Evolutionary conservation across 2,329 filamentous ascomycete genomes (phyloP), one percentile per base, ranked within the genome.

Genomic region (Fusarium temperatum): DNA sequence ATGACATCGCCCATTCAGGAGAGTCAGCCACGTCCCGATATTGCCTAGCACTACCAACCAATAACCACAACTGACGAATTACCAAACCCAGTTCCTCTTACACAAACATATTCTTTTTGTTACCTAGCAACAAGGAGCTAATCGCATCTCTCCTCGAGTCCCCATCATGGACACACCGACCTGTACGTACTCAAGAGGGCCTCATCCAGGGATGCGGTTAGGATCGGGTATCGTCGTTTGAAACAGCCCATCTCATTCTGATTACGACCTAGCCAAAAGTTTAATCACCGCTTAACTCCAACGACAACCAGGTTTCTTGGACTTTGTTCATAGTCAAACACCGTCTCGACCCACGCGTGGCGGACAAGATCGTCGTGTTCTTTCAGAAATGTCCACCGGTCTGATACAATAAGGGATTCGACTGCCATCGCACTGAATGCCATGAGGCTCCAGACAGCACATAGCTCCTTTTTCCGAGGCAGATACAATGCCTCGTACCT

Each of bases 301-400:
- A 98, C 95, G 8, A 99, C 93, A 5, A 97, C 96, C 78, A 98
- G 82, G 82, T 99, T 98, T 71, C 96, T 87, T 54, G 96, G 96
- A 81, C 95, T 98, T 80, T 93, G 84, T 42, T 84, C 85, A 82
- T 97, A 98, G 75, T 97, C 94, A 84, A 98, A 98, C 9, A 98
- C 95, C 2, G 93, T 88, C 84, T 98, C 94, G 10, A 98, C 95
- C 96, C 96, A 99, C 68, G 91, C 93, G 73, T 93, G 88, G 73
- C 89, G 85, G 50, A 95, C 91, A 12, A 92, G 84, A 47, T 92
- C 89, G 56, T 84, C 78, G 76, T 97, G 93, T 84, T 99, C 96
- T 66, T 86, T 89, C 75, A 99, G 85, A 84, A 92, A 99, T 70
- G 93, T 85, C 93, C 94, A 99, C 51, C 96, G 89, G 85, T 99